Evolutionary conservation across 345 rosid species (phyloP).

Genomic region (Euphorbia pulcherrima): DNA sequence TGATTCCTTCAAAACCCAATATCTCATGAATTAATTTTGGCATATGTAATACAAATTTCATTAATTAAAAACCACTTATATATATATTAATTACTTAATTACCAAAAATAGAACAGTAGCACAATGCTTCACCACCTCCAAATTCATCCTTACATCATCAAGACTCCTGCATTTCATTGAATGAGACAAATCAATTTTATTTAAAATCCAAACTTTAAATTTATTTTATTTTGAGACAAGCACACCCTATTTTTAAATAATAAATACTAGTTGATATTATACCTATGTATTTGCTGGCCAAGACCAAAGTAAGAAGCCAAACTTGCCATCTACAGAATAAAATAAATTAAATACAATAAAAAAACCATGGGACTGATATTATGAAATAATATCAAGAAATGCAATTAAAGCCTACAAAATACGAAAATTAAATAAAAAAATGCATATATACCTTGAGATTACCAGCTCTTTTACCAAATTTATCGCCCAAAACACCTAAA

Average conservation of each 20-base stretch:
- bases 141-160: constrained; percentile 82
- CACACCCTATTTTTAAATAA: too few relatives aligned
- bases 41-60: neutral
- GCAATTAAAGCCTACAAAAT: too few relatives aligned
- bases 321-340: constrained; percentile 63
- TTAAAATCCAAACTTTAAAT: too few relatives aligned
- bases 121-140: constrained; percentile 83
- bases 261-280: neutral
- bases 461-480: constrained; percentile 88
- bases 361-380: neutral
- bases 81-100: neutral
- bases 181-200: too few relatives aligned
- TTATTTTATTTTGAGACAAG: neutral
- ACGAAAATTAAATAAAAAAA: neutral
- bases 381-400: neutral
- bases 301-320: constrained; percentile 86
- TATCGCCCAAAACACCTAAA: constrained; percentile 55
- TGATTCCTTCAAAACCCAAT: constrained; percentile 49
- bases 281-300: constrained; percentile 90
- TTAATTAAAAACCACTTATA: neutral
- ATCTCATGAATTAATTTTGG: neutral
- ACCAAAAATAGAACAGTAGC: constrained; percentile 91
- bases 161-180: constrained; percentile 55
- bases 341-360: neutral
- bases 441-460: constrained; percentile 67